Evolutionary conservation across 495 filamentous ascomycete genomes (phyloP), one percentile per base, ranked within the genome.

Genomic region (Penicillium riverlandense): DNA sequence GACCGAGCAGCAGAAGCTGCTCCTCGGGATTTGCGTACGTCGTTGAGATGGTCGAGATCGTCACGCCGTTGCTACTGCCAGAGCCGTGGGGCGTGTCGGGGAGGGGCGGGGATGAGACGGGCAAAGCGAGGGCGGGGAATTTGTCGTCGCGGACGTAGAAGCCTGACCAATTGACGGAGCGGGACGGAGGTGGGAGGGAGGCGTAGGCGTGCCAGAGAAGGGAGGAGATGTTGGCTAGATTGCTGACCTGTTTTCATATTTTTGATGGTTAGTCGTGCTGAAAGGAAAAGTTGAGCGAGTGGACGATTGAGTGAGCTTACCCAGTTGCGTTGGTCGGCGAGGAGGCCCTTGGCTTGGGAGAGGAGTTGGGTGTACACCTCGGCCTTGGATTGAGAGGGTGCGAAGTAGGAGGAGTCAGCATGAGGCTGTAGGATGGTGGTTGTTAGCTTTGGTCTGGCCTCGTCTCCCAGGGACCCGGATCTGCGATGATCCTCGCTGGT

Each of bases 121-220:
- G 42, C 1, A 45, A 55, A 28, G 59, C 58, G 34, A 65, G 64
- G n/a, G 62, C 49, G 28, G 74, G 60, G 38, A 73, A 71, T 35
- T 62, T 66, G 27, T 77, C 80, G 55, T 88, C 77, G 55, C 87
- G 72, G 41, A 85, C 81, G 67, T 96, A 96, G 78, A 96, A 95
- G 29, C 89, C 90, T 43, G 85, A 80, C 90, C 90, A 96, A 70
- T 95, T 95, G 7, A 88, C 84, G 31, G 78, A 65, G 29, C 67
- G 75, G 38, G 80, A 85, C 12, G 90, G 87, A 0, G 73, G 56
- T n/a, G 86, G 81, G 40, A 95, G 78, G 8, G 88, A 82, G 51
- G 82, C 80, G 59, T 85, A 88, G 33, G 82, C 83, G 67, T 96
- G 86, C 83, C 85, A 92, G 53, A 95, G 77, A 38, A 95, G 80